phyloP scores from a whole-genome alignment of 1,284 basidiomycete genomes.

The Pseudozyma thailandica region DNA sequence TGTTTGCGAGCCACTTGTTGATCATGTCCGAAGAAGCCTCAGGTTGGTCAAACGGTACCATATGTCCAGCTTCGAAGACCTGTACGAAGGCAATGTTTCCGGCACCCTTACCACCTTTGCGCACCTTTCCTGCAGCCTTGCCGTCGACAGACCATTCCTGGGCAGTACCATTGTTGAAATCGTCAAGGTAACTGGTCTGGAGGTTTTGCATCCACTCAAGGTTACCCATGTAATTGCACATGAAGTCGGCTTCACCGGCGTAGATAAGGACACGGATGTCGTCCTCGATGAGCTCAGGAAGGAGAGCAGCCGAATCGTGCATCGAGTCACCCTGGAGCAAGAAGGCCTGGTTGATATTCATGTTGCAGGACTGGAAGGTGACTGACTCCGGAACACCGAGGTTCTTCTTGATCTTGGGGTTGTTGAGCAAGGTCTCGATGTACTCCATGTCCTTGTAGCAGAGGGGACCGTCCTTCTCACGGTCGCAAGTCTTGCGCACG shows the following conservation, averaged over 20 bases:
- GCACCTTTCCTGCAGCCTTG: constrained; percentile 56
- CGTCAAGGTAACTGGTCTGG: constrained; percentile 53
- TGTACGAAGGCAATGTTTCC: constrained; percentile 57
- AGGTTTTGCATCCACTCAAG: constrained; percentile 60
- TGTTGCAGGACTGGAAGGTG: constrained; percentile 73
- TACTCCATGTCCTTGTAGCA: constrained; percentile 75
- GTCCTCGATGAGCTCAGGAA: constrained; percentile 79
- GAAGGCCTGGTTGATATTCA: constrained; percentile 76
- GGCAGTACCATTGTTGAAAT: constrained; percentile 56
- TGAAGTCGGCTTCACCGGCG: constrained; percentile 85
- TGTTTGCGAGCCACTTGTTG: constrained; percentile 72
- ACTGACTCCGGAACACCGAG: constrained; percentile 77
- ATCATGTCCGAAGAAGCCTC: constrained; percentile 77
- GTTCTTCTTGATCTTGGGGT: constrained; percentile 76
- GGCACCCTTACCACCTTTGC: constrained; percentile 60
- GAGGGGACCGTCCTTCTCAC: constrained; percentile 74
- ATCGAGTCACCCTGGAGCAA: constrained; percentile 79
- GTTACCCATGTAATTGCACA: constrained; percentile 67
- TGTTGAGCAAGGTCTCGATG: constrained; percentile 65
- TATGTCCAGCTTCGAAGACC: constrained; percentile 61
- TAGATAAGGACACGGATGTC: constrained; percentile 83
- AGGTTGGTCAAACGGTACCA: constrained; percentile 79
- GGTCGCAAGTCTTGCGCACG: constrained; percentile 80
- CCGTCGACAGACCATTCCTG: constrained; percentile 46
- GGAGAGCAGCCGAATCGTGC: constrained; percentile 79